phyloP scores from a whole-genome alignment of 108 stramenopile genomes.

The Nitzschia sp. region DNA sequence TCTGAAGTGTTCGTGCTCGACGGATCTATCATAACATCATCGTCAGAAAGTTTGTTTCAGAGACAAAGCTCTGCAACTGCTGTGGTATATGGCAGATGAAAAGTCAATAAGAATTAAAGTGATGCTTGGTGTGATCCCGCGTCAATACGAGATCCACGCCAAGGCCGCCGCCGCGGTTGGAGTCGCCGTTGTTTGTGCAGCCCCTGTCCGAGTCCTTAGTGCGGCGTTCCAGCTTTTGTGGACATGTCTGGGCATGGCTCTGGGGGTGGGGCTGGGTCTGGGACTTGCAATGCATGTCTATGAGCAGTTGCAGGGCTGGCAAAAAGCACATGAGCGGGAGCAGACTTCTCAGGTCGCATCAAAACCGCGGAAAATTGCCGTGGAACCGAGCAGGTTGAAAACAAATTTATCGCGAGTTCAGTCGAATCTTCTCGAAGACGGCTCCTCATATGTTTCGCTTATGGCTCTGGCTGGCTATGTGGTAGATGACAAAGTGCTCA shows the following conservation, averaged over 20 bases:
- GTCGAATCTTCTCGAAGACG: slow-evolving; percentile 22
- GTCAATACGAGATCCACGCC: background rate
- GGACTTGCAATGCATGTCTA: slow-evolving; percentile 76
- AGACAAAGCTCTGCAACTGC: too few species aligned
- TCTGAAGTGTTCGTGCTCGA: too few species aligned
- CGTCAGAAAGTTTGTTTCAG: too few species aligned
- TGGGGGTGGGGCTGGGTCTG: slow-evolving; percentile 72
- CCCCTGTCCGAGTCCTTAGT: slow-evolving; percentile 18
- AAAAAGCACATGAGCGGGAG: slow-evolving; percentile 7
- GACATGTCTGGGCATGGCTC: slow-evolving; percentile 43
- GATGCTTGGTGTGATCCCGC: background rate
- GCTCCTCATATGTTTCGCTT: slow-evolving; percentile 35
- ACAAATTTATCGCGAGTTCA: background rate
- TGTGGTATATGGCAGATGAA: too few species aligned
- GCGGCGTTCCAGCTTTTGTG: slow-evolving; percentile 18
- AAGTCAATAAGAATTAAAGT: background rate
- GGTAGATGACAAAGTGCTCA: slow-evolving; percentile 15
- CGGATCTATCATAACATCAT: too few species aligned
- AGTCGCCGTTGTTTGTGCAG: slow-evolving; percentile 6
- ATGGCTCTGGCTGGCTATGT: slow-evolving; percentile 51
- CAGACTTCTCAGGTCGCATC: background rate
- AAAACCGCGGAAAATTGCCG: background rate
- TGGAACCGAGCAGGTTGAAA: background rate
- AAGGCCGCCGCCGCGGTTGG: background rate
- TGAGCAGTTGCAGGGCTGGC: slow-evolving; percentile 51